Evolutionary conservation across 768 basidiomycete species (phyloP).

Genomic region (Leucocoprinus sp.): DNA sequence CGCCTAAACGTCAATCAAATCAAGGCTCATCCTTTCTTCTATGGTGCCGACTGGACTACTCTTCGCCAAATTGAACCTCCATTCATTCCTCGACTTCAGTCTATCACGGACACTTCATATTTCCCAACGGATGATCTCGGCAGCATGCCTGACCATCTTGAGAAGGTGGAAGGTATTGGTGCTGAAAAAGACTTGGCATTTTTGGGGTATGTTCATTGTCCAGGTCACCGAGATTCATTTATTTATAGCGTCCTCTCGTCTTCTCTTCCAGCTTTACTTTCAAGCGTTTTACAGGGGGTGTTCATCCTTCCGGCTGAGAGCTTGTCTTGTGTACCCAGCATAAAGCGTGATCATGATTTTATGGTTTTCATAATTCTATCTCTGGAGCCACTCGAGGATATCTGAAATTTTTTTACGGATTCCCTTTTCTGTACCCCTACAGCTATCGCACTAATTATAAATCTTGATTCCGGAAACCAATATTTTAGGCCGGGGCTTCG

Average conservation of each 20-base stretch:
- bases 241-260: conserved; percentile 1
- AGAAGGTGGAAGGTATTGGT: conserved; percentile 51
- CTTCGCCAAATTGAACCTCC: conserved; percentile 93
- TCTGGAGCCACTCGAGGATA: conserved; percentile 1
- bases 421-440: neutral
- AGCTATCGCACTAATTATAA: conserved; percentile 10
- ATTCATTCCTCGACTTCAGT: conserved; percentile 88
- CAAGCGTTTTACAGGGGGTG: conserved; percentile 56
- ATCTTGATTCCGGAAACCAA: conserved; percentile 4
- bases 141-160: conserved; percentile 53
- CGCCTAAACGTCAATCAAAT: conserved; percentile 79
- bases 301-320: conserved; percentile 21
- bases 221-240: neutral
- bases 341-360: neutral
- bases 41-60: conserved; percentile 88
- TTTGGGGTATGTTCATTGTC: conserved; percentile 41
- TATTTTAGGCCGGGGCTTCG: neutral
- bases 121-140: conserved; percentile 94
- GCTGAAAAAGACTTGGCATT: conserved; percentile 65
- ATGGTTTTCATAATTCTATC: neutral
- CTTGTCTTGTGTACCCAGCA: neutral
- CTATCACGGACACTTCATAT: conserved; percentile 90
- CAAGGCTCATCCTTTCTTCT: conserved; percentile 91
- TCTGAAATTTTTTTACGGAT: conserved; percentile 1
- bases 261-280: conserved; percentile 69